A percentile compares a stretch with the other conserved stretches of the same genome.
These are phyloP conservation scores for Angomonas deanei DNA, from an alignment of 208 protist genomes.

Conservation along the genomic window DNA sequence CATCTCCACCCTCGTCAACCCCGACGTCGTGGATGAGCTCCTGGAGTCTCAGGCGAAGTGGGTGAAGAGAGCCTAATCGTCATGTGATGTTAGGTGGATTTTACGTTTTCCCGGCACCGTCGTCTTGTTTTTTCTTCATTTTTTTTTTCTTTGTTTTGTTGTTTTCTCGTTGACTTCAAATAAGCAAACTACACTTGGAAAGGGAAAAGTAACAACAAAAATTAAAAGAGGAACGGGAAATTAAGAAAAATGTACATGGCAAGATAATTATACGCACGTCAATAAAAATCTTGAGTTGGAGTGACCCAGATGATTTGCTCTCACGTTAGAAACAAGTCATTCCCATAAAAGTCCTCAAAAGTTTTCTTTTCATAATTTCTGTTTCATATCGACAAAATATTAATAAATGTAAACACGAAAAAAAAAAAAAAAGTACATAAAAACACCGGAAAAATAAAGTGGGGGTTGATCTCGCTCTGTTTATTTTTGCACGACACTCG, in stretches of 20 bases:
- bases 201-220: background rate
- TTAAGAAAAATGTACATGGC: background rate
- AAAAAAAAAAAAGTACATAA: background rate
- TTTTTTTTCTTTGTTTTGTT: background rate
- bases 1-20: slow-evolving; percentile 88
- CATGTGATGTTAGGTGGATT: background rate
- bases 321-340: background rate
- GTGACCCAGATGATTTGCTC: background rate
- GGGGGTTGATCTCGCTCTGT: too few relatives aligned
- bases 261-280: background rate
- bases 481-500: too few relatives aligned
- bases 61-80: slow-evolving; percentile 5
- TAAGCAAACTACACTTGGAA: background rate
- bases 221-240: background rate
- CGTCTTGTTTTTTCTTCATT: slow-evolving; percentile 1
- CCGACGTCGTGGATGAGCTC: slow-evolving; percentile 67
- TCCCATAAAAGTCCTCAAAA: background rate
- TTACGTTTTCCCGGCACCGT: background rate
- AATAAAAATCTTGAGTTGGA: too few relatives aligned
- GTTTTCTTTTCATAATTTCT: background rate
- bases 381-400: background rate
- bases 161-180: background rate
- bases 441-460: too few relatives aligned
- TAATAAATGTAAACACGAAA: slow-evolving; percentile 1
- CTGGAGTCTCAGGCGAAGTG: slow-evolving; percentile 28